phyloP scores from a whole-genome alignment of 176 grass and related monocot genomes.

The Poa annua region DNA sequence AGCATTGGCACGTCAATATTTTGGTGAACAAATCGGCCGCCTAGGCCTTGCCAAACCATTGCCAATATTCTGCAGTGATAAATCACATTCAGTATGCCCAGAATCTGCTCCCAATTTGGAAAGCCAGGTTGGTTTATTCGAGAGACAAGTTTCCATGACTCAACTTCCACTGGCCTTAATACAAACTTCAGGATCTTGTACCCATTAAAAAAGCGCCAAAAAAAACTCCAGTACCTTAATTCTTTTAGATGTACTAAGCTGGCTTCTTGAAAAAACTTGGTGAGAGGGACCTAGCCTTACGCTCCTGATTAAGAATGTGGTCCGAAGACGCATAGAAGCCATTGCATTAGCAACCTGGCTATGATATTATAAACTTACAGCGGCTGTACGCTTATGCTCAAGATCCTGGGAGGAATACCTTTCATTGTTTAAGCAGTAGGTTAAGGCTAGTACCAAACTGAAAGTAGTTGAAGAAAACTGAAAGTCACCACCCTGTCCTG shows the following conservation, averaged over 20 bases:
- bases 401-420: neutral
- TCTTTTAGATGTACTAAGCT: conserved; percentile 31
- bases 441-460: conserved; percentile 18
- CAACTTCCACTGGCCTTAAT: conserved; percentile 18
- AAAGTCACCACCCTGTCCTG: no score
- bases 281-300: neutral
- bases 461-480: neutral
- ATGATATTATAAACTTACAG: neutral
- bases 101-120: conserved; percentile 24
- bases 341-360: neutral
- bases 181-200: neutral
- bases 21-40: no score
- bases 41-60: no score
- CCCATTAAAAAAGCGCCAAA: no score
- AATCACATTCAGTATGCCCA: conserved; percentile 35
- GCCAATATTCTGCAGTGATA: conserved; percentile 55
- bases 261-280: neutral
- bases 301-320: neutral
- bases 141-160: conserved; percentile 38
- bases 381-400: neutral
- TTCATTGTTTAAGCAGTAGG: conserved; percentile 15
- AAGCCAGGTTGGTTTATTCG: conserved; percentile 20
- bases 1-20: no score
- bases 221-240: conserved; percentile 8
- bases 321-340: neutral